Evolutionary conservation across 2,329 filamentous ascomycete species (phyloP), one percentile per base, ranked within the genome.

Genomic region (Cucurbitaria berberidis): DNA sequence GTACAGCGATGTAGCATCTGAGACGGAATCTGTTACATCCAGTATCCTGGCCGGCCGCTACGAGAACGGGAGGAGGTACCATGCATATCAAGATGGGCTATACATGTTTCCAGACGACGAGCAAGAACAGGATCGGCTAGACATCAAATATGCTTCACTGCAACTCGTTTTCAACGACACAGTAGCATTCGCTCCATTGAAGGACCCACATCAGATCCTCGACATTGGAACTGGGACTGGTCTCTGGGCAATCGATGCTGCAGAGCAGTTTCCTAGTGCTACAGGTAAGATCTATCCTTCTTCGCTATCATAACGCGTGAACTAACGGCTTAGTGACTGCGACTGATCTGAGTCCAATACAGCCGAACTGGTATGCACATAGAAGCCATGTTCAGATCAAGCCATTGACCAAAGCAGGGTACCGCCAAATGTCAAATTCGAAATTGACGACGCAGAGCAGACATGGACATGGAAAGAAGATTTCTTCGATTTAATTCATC

Each of bases 401-500:
- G 9, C 16, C 7, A 9, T 24, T 53, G 48, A 44, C 45, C 19
- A 19, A 6, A 9, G 1, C 36, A 62, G 57, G 63, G 63, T 67
- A 13, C 64, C 64, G 1, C 64, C 61, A 24, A 67, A 66, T 29
- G 61, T 67, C 32, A 64, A 65, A 22, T 69, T 69, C 34, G 63
- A 67, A 44, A 64, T 70, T 46, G 66, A 70, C 49, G 66, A 70
- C 43, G 66, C 65, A 18, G 67, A 70, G 42, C 59, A 64, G 30
- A 42, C 54, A n/a, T 68, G 66, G 67, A 67, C 64, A 9, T 69
- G 64, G 62, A 83, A 82, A 44, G 70, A 76, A 8, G 69, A 78
- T 27, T 71, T 74, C 19, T 86, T 83, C 63, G 84, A 87, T 66
- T 79, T 83, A 57, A 80, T 87, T 79, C 77, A 82, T 79, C 63